Evolutionary conservation across 164 flowering plant genomes (phyloP).

Genomic region (Liriodendron chinense): DNA sequence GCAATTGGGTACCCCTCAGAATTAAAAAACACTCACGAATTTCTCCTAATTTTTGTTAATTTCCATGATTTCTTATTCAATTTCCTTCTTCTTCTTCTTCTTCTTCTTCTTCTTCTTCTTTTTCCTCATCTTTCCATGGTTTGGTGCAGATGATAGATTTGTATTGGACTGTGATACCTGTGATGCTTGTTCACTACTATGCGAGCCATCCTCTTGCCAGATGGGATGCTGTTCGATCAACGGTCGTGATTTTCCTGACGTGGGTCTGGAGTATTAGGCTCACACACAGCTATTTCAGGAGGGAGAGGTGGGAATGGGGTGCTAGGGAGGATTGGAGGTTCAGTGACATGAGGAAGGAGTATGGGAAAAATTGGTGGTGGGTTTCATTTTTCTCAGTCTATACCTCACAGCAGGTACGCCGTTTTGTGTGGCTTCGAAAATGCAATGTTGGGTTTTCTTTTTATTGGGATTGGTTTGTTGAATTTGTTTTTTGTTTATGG

Average conservation of each 20-base stretch:
- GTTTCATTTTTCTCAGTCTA: constrained; percentile 77
- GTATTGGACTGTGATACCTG: constrained; percentile 94
- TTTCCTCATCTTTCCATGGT: constrained; percentile 3
- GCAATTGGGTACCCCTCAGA: constrained; percentile 63
- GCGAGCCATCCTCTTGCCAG: constrained; percentile 60
- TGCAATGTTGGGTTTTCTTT: background rate
- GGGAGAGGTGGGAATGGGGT: constrained; percentile 92
- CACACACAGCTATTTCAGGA: constrained; percentile 77
- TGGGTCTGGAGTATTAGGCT: constrained; percentile 89
- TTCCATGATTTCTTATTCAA: background rate
- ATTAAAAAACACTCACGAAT: background rate
- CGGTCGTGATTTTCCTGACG: constrained; percentile 51
- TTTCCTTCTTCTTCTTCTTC: background rate
- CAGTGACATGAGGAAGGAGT: constrained; percentile 59
- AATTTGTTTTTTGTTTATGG: background rate
- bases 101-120: background rate
- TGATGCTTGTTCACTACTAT: constrained; percentile 76
- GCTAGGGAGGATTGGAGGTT: constrained; percentile 93
- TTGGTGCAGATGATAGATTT: constrained; percentile 78
- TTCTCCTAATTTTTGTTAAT: background rate
- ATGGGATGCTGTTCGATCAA: constrained; percentile 55
- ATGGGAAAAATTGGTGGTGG: constrained; percentile 92
- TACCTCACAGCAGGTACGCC: constrained; percentile 70
- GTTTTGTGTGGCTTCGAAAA: background rate
- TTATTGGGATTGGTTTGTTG: too few relatives aligned